Percentiles rank a stretch among this genome's conserved stretches.
Evolutionary conservation across 2,329 filamentous ascomycete species (phyloP).

Genomic region (Graphilbum fragrans): DNA sequence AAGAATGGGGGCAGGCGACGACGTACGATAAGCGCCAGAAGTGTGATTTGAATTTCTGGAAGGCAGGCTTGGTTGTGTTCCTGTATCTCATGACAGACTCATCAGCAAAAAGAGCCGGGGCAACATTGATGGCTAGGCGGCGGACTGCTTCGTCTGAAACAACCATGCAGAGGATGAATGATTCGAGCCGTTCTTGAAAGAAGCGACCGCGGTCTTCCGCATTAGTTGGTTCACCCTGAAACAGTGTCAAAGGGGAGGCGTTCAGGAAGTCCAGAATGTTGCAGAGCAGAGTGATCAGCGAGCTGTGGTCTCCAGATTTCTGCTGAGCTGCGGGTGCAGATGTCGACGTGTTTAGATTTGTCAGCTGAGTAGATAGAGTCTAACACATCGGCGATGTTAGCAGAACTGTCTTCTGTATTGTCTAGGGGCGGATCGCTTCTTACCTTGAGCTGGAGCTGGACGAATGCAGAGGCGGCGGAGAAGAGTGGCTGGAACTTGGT

Average conservation of each 20-base stretch:
- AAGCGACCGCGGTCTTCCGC: constrained; percentile 22
- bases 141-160: constrained; percentile 38
- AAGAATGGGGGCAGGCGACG: neutral
- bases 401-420: neutral
- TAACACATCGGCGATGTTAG: constrained; percentile 9
- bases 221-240: constrained; percentile 25
- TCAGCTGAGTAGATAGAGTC: constrained; percentile 26
- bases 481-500: constrained; percentile 43
- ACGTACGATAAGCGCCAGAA: constrained; percentile 43
- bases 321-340: constrained; percentile 24
- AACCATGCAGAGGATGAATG: constrained; percentile 41
- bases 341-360: constrained; percentile 25
- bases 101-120: constrained; percentile 32
- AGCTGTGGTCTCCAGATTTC: constrained; percentile 25
- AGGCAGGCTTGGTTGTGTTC: constrained; percentile 22
- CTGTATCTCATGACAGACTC: constrained; percentile 22
- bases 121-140: constrained; percentile 32
- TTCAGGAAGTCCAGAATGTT: constrained; percentile 46
- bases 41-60: constrained; percentile 25
- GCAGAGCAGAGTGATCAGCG: constrained; percentile 30
- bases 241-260: constrained; percentile 37
- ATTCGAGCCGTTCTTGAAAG: constrained; percentile 34
- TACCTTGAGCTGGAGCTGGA: constrained; percentile 45
- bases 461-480: constrained; percentile 39
- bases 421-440: constrained; percentile 3